Base-by-base conservation (phyloP, 345 rosid species). In the Lepidium africanum region DNA sequence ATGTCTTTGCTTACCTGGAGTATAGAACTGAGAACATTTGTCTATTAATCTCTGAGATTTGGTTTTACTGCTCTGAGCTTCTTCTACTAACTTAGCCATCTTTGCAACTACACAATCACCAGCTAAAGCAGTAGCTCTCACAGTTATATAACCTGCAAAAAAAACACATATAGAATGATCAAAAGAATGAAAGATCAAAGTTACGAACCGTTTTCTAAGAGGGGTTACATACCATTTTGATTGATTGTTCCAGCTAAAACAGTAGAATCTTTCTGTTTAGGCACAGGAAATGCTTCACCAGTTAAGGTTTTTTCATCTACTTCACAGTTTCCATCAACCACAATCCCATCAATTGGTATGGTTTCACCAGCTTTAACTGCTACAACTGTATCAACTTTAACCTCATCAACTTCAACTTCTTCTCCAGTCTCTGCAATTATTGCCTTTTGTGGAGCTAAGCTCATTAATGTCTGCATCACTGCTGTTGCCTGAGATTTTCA, bases 241-340 rank as follows among this genome's bases (percentile, higher is more conserved):
- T 89, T 94, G 30, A 94, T 83, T 41, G 97, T 91, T 75, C 99
- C 99, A 49, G 99, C 97, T 89, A 83, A 94, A 37, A 91, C 97
- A 7, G 79, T 41, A 6, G 91, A 86, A 69, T 86, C 95, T 55
- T 62, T 76, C 50, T 84, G 83, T 69, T 94, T 94, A 37, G 91
- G 63, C 6, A 87, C 97, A 3, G 97, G 97, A 63, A 81, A 86
- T 2, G 99, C 86, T 71, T 91, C 99, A 4, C 99, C 99, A 0
- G 97, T 94, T 54, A 94, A 69, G 2, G 96, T 81, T 69, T 82
- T 94, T 77, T 94, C 99, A 32, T 94, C 97, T n/a, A 89, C 96
- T 59, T 94, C 97, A 19, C 90, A 89, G 32, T 73, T 82, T 10
- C 99, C 99, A 63, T 84, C 96, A 1, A 87, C 86, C 15, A 94